A percentile compares a stretch with the other conserved stretches of the same genome.
phyloP scores from a whole-genome alignment of 2,329 filamentous ascomycete genomes.

The Cladobotryum protrusum region DNA sequence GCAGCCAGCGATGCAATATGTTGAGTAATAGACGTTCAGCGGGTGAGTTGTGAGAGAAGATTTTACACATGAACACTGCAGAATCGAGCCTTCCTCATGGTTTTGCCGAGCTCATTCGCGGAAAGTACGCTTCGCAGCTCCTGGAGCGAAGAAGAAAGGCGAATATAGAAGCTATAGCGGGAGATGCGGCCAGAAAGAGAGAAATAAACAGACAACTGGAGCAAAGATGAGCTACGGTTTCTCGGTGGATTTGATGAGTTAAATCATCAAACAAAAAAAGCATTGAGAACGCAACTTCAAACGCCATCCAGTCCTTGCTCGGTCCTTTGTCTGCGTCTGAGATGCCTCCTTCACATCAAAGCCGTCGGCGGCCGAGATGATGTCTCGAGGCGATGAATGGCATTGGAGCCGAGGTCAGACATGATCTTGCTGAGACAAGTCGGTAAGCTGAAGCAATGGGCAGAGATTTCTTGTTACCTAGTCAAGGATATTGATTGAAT shows the following conservation, averaged over 20 bases:
- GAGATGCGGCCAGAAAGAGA: not conserved
- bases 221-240: conserved; percentile 1
- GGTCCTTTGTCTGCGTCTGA: not conserved
- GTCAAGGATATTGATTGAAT: conserved; percentile 19
- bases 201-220: conserved; percentile 3
- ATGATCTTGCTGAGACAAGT: conserved; percentile 22
- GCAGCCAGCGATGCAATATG: too few species aligned
- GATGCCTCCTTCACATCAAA: not conserved
- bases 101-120: not conserved
- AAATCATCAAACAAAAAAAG: not conserved
- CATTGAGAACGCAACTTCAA: not conserved
- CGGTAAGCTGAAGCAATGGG: conserved; percentile 14
- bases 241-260: conserved; percentile 1
- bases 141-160: not conserved
- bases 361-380: not conserved
- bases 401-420: conserved; percentile 9
- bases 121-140: not conserved
- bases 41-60: not conserved
- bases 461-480: conserved; percentile 13
- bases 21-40: not conserved
- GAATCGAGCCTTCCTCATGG: not conserved
- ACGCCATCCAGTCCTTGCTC: too few species aligned
- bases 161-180: not conserved
- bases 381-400: conserved; percentile 3
- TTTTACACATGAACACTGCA: not conserved